phyloP scores from a whole-genome alignment of 1,284 basidiomycete genomes.

The Bondarzewia mesenterica region DNA sequence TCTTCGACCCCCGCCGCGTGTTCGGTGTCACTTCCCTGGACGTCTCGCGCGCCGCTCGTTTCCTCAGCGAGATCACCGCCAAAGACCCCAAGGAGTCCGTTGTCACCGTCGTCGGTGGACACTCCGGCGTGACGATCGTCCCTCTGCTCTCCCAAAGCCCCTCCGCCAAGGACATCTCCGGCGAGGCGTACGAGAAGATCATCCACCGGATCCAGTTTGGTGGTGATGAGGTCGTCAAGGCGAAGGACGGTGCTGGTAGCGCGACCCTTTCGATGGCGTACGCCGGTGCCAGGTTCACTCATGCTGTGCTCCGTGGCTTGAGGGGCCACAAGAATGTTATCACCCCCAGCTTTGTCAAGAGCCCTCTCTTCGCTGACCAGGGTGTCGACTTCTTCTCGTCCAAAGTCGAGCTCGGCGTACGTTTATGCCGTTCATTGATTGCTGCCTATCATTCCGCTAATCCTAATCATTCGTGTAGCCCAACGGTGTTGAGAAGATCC shows the following conservation, averaged over 20 bases:
- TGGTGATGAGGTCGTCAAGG: slow-evolving; percentile 90
- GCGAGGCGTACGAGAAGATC: slow-evolving; percentile 63
- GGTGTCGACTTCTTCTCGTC: slow-evolving; percentile 89
- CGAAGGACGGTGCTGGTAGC: slow-evolving; percentile 82
- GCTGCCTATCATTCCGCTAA: not conserved
- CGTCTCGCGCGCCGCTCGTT: slow-evolving; percentile 91
- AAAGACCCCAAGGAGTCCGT: slow-evolving; percentile 59
- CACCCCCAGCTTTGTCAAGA: slow-evolving; percentile 85
- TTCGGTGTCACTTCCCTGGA: slow-evolving; percentile 97
- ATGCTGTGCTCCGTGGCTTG: slow-evolving; percentile 76
- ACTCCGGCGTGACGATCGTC: slow-evolving; percentile 94
- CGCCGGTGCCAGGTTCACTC: slow-evolving; percentile 86
- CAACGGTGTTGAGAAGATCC: slow-evolving; percentile 87
- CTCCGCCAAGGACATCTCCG: slow-evolving; percentile 57
- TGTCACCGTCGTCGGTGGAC: slow-evolving; percentile 91
- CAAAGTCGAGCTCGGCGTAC: slow-evolving; percentile 84
- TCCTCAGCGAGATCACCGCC: slow-evolving; percentile 73
- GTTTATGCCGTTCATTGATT: slow-evolving; percentile 21
- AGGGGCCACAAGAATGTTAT: slow-evolving; percentile 82
- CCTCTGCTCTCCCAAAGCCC: slow-evolving; percentile 84
- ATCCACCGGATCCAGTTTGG: slow-evolving; percentile 94
- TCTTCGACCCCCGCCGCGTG: slow-evolving; percentile 77
- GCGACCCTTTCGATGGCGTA: slow-evolving; percentile 90
- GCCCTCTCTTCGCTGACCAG: slow-evolving; percentile 74
- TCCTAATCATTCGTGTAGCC: slow-evolving; percentile 31